A percentile compares a stretch with the other conserved stretches of the same genome.
Evolutionary conservation across 1,139 yeast species (phyloP).

Genomic region (Geotrichum histeridarum): DNA sequence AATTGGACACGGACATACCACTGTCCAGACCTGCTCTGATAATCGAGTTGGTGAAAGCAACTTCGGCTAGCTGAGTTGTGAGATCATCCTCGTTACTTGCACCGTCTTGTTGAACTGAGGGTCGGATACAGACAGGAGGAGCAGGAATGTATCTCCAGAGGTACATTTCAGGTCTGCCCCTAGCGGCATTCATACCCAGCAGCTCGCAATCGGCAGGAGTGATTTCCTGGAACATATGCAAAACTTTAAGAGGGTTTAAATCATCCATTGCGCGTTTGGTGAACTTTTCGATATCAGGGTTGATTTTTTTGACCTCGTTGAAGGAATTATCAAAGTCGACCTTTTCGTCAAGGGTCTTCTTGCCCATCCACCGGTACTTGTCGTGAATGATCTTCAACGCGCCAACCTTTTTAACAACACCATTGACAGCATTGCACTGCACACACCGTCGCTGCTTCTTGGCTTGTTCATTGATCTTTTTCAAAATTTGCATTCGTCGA

Average conservation of each 20-base stretch:
- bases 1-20: slow-evolving; percentile 83
- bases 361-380: slow-evolving; percentile 92
- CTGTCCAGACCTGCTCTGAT: slow-evolving; percentile 92
- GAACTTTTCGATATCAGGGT: slow-evolving; percentile 86
- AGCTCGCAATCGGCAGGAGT: slow-evolving; percentile 85
- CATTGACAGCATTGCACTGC: slow-evolving; percentile 81
- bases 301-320: slow-evolving; percentile 69
- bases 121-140: slow-evolving; percentile 97
- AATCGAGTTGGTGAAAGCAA: slow-evolving; percentile 90
- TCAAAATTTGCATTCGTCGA: slow-evolving; percentile 83
- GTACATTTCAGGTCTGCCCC: slow-evolving; percentile 94
- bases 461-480: slow-evolving; percentile 82
- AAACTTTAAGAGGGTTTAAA: slow-evolving; percentile 84
- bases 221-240: slow-evolving; percentile 81
- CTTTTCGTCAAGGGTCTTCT: slow-evolving; percentile 81
- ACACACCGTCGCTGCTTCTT: slow-evolving; percentile 91
- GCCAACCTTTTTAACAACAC: slow-evolving; percentile 97
- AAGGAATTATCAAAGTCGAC: slow-evolving; percentile 63
- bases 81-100: slow-evolving; percentile 94
- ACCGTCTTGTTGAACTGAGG: slow-evolving; percentile 94
- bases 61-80: slow-evolving; percentile 92
- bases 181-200: slow-evolving; percentile 80
- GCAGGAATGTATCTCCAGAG: slow-evolving; percentile 97
- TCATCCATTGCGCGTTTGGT: slow-evolving; percentile 88
- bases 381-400: slow-evolving; percentile 94